phyloP scores from a whole-genome alignment of 805 yeast species.

The Ogataea pignaliae region DNA sequence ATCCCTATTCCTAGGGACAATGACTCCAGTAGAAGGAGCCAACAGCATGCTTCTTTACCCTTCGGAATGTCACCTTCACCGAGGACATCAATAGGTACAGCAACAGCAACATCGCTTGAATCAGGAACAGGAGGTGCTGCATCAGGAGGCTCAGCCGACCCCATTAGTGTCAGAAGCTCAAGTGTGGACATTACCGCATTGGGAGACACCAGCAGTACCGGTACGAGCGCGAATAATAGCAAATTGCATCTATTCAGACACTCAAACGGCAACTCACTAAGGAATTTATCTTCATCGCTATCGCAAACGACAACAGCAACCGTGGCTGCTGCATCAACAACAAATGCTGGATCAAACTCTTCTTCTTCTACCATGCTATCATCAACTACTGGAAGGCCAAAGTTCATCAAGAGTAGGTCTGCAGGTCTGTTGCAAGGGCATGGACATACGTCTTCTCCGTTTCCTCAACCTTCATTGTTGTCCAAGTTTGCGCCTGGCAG shows the following conservation, averaged over 20 bases:
- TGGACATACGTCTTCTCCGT: too few relatives aligned
- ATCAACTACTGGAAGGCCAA: too few relatives aligned
- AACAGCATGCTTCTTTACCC: not conserved
- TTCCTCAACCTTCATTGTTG: too few relatives aligned
- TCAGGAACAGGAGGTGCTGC: too few relatives aligned
- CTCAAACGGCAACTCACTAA: not conserved
- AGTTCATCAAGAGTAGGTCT: too few relatives aligned
- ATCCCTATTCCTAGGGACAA: not conserved
- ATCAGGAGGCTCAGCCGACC: too few relatives aligned
- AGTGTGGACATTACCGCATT: too few relatives aligned
- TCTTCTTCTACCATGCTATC: too few relatives aligned
- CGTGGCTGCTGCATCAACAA: not conserved
- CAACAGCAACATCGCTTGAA: not conserved
- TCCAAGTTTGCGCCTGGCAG: not conserved
- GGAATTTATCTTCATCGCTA: not conserved
- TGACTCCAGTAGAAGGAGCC: not conserved
- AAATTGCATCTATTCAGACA: too few relatives aligned
- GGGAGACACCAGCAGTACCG: not conserved
- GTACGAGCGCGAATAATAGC: not conserved
- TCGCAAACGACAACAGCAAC: not conserved
- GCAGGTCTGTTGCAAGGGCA: too few relatives aligned
- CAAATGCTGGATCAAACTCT: not conserved
- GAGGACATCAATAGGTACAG: not conserved
- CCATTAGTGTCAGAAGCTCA: too few relatives aligned
- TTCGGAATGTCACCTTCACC: constrained; percentile 3